Evolutionary conservation across 345 rosid species (phyloP).

Genomic region (Conringia planisiliqua): DNA sequence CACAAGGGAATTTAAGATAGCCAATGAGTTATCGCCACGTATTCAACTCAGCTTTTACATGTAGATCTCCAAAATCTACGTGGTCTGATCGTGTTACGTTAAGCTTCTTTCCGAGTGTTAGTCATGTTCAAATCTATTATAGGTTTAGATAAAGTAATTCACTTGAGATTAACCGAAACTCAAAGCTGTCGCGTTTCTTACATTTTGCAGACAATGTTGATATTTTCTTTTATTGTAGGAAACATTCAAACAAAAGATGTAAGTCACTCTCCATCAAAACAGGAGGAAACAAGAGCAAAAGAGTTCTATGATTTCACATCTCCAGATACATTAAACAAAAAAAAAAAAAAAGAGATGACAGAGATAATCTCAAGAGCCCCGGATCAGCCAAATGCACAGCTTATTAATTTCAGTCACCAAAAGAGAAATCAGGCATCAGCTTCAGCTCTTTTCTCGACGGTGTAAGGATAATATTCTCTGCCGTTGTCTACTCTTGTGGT

Average conservation of each 20-base stretch:
- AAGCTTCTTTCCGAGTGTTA: background rate
- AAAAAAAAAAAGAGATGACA: background rate
- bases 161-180: background rate
- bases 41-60: constrained; percentile 1
- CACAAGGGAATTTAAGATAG: constrained; percentile 46
- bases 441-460: constrained; percentile 73
- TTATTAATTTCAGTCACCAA: constrained; percentile 11
- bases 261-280: constrained; percentile 17
- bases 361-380: constrained; percentile 2
- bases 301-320: constrained; percentile 40
- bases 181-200: background rate
- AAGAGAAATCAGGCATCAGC: constrained; percentile 44
- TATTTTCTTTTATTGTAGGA: constrained; percentile 12
- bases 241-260: constrained; percentile 15
- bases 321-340: constrained; percentile 36
- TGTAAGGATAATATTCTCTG: constrained; percentile 90
- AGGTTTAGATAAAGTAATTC: background rate
- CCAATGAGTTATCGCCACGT: constrained; percentile 73
- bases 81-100: background rate
- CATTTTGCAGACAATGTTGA: background rate
- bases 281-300: constrained; percentile 16
- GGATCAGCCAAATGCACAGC: constrained; percentile 23
- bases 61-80: constrained; percentile 17
- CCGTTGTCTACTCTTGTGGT: constrained; percentile 85
- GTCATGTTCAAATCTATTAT: background rate